phyloP scores from a whole-genome alignment of 2,329 filamentous ascomycete genomes.

The Chaetomium sp. region DNA sequence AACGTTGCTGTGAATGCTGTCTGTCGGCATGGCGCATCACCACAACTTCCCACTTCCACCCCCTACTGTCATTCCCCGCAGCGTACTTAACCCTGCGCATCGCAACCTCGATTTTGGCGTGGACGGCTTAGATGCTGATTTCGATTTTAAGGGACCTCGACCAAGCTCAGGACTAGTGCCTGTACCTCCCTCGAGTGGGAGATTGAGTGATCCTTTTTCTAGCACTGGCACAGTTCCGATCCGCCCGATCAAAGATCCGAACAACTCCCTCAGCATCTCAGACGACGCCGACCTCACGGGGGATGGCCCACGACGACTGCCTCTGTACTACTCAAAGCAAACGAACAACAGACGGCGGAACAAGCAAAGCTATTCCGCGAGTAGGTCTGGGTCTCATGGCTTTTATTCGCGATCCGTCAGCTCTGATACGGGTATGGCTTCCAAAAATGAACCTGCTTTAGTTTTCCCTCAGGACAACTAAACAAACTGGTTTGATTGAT shows the following conservation, averaged over 20 bases:
- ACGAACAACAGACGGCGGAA: neutral
- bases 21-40: neutral
- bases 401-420: neutral
- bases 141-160: neutral
- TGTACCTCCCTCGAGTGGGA: neutral
- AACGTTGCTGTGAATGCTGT: too few species aligned
- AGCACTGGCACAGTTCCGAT: neutral
- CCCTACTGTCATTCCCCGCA: neutral
- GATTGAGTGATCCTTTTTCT: neutral
- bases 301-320: neutral
- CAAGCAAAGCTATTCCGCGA: neutral
- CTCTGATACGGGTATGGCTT: neutral
- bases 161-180: neutral
- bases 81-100: neutral
- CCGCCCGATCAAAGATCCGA: neutral
- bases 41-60: neutral
- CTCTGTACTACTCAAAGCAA: neutral
- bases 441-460: neutral
- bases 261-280: neutral
- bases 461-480: neutral
- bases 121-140: neutral
- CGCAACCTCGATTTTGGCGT: neutral
- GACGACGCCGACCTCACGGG: neutral
- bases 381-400: neutral
- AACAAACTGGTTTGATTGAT: neutral